These are phyloP conservation scores for Calonectria hawksworthii DNA, from an alignment of 2,329 filamentous ascomycete genomes.

Conservation along the genomic window DNA sequence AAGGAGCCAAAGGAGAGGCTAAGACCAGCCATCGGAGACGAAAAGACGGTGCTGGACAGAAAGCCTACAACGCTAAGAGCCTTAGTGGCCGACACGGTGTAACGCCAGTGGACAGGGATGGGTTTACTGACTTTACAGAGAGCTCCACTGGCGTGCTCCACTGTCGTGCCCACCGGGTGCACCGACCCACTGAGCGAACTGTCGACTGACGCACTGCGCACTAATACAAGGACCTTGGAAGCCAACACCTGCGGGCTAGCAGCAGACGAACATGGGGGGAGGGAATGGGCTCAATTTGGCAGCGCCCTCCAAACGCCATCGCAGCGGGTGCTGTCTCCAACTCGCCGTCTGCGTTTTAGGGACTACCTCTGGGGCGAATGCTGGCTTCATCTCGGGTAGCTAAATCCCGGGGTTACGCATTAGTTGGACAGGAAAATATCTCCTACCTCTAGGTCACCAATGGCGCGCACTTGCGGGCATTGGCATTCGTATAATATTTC, in stretches of 20 bases:
- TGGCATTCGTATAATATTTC: constrained; percentile 5
- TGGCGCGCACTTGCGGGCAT: neutral
- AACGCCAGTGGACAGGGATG: constrained; percentile 45
- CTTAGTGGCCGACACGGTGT: constrained; percentile 44
- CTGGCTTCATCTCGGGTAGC: neutral
- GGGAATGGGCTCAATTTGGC: constrained; percentile 5
- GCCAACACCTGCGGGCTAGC: neutral
- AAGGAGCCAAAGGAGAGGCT: constrained; percentile 33
- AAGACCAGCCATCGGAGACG: constrained; percentile 39
- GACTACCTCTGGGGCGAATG: neutral
- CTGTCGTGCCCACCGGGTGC: constrained; percentile 3
- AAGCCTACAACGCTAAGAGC: constrained; percentile 22
- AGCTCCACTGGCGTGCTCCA: constrained; percentile 29
- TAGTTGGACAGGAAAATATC: constrained; percentile 13
- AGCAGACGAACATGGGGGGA: neutral
- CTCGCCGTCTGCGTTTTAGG: neutral
- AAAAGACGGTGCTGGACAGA: constrained; percentile 12
- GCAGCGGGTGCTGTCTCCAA: neutral
- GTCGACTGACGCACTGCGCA: constrained; percentile 36
- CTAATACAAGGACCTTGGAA: constrained; percentile 33
- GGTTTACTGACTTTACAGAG: constrained; percentile 37
- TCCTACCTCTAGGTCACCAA: neutral
- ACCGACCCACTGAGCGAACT: constrained; percentile 27
- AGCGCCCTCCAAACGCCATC: constrained; percentile 8
- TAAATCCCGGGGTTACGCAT: constrained; percentile 21